Evolutionary conservation across 345 rosid genomes (phyloP).

Genomic region (Stellera chamaejasme): DNA sequence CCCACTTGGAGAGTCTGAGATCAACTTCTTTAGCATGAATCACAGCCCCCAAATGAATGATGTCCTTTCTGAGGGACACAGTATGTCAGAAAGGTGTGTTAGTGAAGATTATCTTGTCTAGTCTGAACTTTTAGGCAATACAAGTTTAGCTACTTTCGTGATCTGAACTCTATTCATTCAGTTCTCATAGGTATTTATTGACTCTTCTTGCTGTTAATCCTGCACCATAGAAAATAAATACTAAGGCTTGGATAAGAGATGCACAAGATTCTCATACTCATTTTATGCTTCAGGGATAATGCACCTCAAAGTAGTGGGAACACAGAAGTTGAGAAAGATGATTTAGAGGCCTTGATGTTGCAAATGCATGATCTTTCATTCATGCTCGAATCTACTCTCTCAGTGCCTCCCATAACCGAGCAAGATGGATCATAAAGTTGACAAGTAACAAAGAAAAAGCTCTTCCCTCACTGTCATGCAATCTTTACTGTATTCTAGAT

Average conservation of each 20-base stretch:
- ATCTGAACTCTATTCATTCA: not conserved
- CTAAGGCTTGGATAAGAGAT: too few relatives aligned
- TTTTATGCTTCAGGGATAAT: conserved; percentile 27
- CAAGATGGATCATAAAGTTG: too few relatives aligned
- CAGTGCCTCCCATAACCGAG: too few relatives aligned
- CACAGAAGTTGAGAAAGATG: conserved; percentile 18
- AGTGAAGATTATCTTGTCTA: conserved; percentile 4
- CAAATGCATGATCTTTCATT: conserved; percentile 92
- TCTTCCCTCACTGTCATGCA: too few relatives aligned
- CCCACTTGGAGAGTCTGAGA: conserved; percentile 25
- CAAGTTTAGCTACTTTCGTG: too few relatives aligned
- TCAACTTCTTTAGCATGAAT: conserved; percentile 24
- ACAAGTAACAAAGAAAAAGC: too few relatives aligned
- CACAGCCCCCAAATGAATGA: conserved; percentile 21
- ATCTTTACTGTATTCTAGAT: too few relatives aligned
- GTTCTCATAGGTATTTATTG: not conserved
- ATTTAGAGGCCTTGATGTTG: conserved; percentile 43
- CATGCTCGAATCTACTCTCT: conserved; percentile 45
- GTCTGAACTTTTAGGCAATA: too few relatives aligned
- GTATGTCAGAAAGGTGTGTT: conserved; percentile 33
- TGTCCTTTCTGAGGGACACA: conserved; percentile 26
- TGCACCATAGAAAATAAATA: too few relatives aligned
- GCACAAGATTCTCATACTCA: too few relatives aligned
- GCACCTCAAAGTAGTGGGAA: conserved; percentile 18
- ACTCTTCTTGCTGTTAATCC: not conserved